These are phyloP conservation scores for Stephanodiscus triporus DNA, from an alignment of 108 stramenopile genomes.

Conservation along the genomic window DNA sequence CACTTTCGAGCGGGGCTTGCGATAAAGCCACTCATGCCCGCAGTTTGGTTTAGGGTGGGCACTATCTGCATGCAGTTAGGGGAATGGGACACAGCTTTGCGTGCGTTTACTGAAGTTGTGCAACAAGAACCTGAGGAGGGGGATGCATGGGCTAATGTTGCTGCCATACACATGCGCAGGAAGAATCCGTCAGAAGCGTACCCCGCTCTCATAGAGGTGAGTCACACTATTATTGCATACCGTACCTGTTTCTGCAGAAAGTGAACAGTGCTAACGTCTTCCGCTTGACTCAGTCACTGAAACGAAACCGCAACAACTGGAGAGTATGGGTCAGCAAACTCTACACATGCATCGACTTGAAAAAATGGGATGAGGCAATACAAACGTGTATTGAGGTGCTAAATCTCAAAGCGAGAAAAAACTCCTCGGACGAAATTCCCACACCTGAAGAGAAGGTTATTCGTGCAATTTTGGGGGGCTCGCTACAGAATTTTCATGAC, in stretches of 20 bases:
- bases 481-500: slow-evolving; percentile 48
- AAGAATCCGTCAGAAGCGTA: slow-evolving; percentile 76
- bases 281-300: slow-evolving; percentile 55
- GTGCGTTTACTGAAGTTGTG: slow-evolving; percentile 92
- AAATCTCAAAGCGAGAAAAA: slow-evolving; percentile 55
- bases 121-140: slow-evolving; percentile 94
- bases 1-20: slow-evolving; percentile 71
- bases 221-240: slow-evolving; percentile 7
- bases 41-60: slow-evolving; percentile 92
- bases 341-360: slow-evolving; percentile 81
- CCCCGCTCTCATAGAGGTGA: slow-evolving; percentile 77
- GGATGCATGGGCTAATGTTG: slow-evolving; percentile 95
- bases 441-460: slow-evolving; percentile 78
- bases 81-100: slow-evolving; percentile 84
- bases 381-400: slow-evolving; percentile 78
- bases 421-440: slow-evolving; percentile 58
- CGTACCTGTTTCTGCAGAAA: background rate
- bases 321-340: slow-evolving; percentile 86
- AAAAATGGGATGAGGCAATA: slow-evolving; percentile 85
- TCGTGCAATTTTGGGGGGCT: slow-evolving; percentile 72
- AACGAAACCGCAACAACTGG: slow-evolving; percentile 82
- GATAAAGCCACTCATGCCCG: slow-evolving; percentile 85
- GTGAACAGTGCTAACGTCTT: background rate
- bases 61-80: slow-evolving; percentile 87
- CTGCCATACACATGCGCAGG: slow-evolving; percentile 85